Evolutionary conservation across 2,329 filamentous ascomycete species (phyloP), one percentile per base, ranked within the genome.

Genomic region (Macrophomina phaseolina): DNA sequence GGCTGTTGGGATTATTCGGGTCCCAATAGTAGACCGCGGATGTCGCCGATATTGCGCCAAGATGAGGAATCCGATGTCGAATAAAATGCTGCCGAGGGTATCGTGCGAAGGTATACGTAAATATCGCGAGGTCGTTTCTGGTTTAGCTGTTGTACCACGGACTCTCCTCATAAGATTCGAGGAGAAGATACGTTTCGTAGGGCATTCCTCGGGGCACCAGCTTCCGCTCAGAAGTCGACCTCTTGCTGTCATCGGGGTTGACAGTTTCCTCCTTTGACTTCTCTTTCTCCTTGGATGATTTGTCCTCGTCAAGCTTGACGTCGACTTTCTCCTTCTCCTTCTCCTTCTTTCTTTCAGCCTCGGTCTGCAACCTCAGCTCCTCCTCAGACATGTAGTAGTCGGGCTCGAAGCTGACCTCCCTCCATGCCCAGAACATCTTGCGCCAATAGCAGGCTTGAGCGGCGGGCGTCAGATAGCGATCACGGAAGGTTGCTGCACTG

Each of bases 391-490:
- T 64, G 56, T 69, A 72, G 11, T 68, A 67, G n/a, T 70, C 62
- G 8, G 70, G 71, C 52, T 67, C 67, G 48, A 71, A 72, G 40
- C 79, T 80, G 46, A 80, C 80, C 16, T 69, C 69, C 42, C 69
- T 70, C 77, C 78, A 81, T 1, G 70, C 73, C 42, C 74, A 70
- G 30, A 85, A 75, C 67, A 85, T 70, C 56, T 81, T 77, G 11
- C 85, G 78, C 85, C 85, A 87, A 69, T 87, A 87, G 68, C 84
- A 87, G 5, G 81, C 80, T 72, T 86, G 83, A 2, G 85, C 84
- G 2, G 84, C 83, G 1, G 84, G 83, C 1, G 84, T 86, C 38
- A 86, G 73, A 69, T 86, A 86, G 4, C 82, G 75, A 68, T 86
- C 83, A 1, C 84, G 78, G 70, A 86, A 86, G 8, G 78, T 72